These are phyloP conservation scores for Candida golubevii DNA, from an alignment of 805 yeast species.

Conservation along the genomic window DNA sequence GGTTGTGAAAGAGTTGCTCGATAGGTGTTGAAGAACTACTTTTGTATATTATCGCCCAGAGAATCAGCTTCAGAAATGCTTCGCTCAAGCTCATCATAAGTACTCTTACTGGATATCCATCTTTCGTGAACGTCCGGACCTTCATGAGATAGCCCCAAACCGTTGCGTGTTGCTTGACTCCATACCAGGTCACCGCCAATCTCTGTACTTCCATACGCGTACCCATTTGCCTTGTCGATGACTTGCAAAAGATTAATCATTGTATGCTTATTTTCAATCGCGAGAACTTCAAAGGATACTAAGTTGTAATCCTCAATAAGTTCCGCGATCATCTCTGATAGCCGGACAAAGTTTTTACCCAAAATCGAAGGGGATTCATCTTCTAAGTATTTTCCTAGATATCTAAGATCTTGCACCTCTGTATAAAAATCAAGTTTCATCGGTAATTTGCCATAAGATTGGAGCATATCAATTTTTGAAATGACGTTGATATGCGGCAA, in stretches of 20 bases:
- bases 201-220: conserved; percentile 87
- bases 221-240: conserved; percentile 91
- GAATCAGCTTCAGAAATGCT: neutral
- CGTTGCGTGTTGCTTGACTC: conserved; percentile 92
- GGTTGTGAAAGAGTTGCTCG: conserved; percentile 22
- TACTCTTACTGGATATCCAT: conserved; percentile 84
- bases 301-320: conserved; percentile 82
- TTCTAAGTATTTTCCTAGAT: conserved; percentile 62
- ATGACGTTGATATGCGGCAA: conserved; percentile 91
- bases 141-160: conserved; percentile 47
- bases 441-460: conserved; percentile 75
- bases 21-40: neutral
- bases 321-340: conserved; percentile 77
- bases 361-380: conserved; percentile 66
- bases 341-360: conserved; percentile 56
- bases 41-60: neutral
- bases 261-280: conserved; percentile 86
- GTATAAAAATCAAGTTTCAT: conserved; percentile 83
- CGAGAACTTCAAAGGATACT: conserved; percentile 82
- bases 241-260: conserved; percentile 79
- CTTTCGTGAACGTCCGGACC: conserved; percentile 84
- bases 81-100: conserved; percentile 55
- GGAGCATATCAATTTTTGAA: conserved; percentile 81
- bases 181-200: conserved; percentile 96
- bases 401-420: conserved; percentile 80